Conservation (phyloP, 2,329 filamentous ascomycete genomes). For the Magnaporthiopsis incrustans region DNA sequence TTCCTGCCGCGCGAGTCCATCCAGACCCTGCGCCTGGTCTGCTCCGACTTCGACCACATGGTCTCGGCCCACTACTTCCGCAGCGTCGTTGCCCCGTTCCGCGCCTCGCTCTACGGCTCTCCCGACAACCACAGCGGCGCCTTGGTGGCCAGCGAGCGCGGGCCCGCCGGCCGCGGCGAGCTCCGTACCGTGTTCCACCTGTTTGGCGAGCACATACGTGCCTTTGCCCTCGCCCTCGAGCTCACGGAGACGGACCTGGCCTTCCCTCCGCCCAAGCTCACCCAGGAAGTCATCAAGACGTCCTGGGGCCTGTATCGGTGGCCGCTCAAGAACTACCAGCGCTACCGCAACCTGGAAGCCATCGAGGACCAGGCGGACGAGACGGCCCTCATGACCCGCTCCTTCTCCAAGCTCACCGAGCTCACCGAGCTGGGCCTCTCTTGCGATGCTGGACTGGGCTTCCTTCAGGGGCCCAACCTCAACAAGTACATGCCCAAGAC, state of each 20-base stretch:
- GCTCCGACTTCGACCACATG: conserved; percentile 37
- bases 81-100: conserved; percentile 59
- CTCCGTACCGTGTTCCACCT: conserved; percentile 42
- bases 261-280: conserved; percentile 46
- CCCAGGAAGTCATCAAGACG: conserved; percentile 43
- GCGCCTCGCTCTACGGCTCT: conserved; percentile 49
- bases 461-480: conserved; percentile 52
- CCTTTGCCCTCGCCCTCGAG: conserved; percentile 62
- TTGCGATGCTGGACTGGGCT: conserved; percentile 60
- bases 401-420: conserved; percentile 49
- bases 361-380: conserved; percentile 59
- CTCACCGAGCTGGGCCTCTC: conserved; percentile 53
- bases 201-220: conserved; percentile 51
- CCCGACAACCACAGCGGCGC: conserved; percentile 1
- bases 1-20: conserved; percentile 51
- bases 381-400: conserved; percentile 48
- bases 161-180: neutral
- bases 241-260: conserved; percentile 45
- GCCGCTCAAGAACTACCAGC: conserved; percentile 51
- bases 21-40: conserved; percentile 53
- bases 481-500: conserved; percentile 8
- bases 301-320: conserved; percentile 61
- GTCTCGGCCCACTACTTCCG: conserved; percentile 41
- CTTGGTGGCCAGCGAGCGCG: neutral
- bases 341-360: conserved; percentile 49